phyloP scores from a whole-genome alignment of 1,139 yeast species.

The Kluyveromyces sp. region DNA sequence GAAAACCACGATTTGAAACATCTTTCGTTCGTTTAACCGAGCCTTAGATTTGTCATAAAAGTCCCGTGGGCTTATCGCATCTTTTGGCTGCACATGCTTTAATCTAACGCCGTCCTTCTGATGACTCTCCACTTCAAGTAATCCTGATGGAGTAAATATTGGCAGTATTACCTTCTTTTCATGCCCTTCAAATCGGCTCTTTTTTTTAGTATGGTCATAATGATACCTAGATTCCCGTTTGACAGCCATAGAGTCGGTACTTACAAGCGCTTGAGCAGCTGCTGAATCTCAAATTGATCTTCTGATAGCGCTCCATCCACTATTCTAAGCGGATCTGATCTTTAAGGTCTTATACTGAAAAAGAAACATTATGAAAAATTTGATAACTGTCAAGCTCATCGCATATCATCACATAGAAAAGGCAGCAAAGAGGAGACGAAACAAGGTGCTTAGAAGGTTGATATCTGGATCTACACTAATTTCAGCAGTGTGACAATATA shows the following conservation, averaged over 20 bases:
- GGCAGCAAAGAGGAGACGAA: neutral
- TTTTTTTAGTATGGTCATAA: neutral
- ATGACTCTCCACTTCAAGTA: constrained; percentile 41
- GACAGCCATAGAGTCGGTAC: neutral
- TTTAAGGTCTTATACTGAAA: neutral
- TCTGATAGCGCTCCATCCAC: neutral
- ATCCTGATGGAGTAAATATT: constrained; percentile 40
- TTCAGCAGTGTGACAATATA: no score
- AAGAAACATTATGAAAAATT: constrained; percentile 2
- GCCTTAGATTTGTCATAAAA: constrained; percentile 21
- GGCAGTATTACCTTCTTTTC: constrained; percentile 18
- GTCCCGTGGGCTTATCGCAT: constrained; percentile 33
- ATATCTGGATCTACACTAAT: no score
- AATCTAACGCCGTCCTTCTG: constrained; percentile 36
- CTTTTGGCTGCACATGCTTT: constrained; percentile 42
- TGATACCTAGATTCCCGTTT: neutral
- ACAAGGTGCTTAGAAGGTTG: no score
- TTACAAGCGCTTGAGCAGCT: no score
- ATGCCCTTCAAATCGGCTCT: constrained; percentile 2
- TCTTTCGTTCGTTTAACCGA: constrained; percentile 28
- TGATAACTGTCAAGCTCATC: constrained; percentile 1
- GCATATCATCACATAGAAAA: constrained; percentile 1
- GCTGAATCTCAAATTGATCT: no score
- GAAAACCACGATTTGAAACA: constrained; percentile 21
- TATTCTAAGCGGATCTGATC: no score